phyloP scores from a whole-genome alignment of 495 filamentous ascomycete species.

The Baudoinia panamericana region DNA sequence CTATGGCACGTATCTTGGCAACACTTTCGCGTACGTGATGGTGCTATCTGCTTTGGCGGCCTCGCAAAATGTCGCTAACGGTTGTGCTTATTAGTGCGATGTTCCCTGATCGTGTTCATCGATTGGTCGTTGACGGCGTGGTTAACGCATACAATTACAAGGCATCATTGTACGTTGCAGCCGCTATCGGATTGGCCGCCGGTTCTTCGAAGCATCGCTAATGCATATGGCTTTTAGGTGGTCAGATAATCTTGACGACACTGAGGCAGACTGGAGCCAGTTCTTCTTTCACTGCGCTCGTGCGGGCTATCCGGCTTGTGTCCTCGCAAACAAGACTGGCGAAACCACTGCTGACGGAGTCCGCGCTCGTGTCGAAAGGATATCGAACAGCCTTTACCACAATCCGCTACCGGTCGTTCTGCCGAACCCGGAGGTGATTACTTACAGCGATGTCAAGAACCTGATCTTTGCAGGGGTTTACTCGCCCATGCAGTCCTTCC shows the following conservation, averaged over 20 bases:
- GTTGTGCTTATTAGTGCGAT: too few species aligned
- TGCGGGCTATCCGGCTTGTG: conserved; percentile 37
- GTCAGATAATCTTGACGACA: conserved; percentile 26
- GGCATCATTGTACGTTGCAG: too few species aligned
- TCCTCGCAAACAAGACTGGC: conserved; percentile 30
- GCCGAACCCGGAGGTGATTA: conserved; percentile 24
- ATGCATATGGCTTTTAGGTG: conserved; percentile 31
- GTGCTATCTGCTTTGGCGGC: too few species aligned
- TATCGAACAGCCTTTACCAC: conserved; percentile 34
- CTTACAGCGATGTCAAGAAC: conserved; percentile 23
- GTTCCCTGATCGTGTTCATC: conserved; percentile 38
- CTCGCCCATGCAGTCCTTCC: conserved; percentile 46
- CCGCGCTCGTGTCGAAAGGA: conserved; percentile 28
- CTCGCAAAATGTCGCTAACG: too few species aligned
- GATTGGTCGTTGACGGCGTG: conserved; percentile 42
- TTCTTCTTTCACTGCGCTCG: conserved; percentile 43
- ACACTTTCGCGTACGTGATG: conserved; percentile 19
- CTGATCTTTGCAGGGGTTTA: conserved; percentile 42
- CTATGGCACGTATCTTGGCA: conserved; percentile 23
- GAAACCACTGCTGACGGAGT: conserved; percentile 31
- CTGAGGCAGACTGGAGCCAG: conserved; percentile 36
- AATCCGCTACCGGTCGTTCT: conserved; percentile 38
- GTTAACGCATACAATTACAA: conserved; percentile 33
- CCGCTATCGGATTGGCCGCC: too few species aligned
- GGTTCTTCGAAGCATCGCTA: conserved; percentile 41